phyloP scores from a whole-genome alignment of 768 basidiomycete genomes.

The Royoungia palumana region DNA sequence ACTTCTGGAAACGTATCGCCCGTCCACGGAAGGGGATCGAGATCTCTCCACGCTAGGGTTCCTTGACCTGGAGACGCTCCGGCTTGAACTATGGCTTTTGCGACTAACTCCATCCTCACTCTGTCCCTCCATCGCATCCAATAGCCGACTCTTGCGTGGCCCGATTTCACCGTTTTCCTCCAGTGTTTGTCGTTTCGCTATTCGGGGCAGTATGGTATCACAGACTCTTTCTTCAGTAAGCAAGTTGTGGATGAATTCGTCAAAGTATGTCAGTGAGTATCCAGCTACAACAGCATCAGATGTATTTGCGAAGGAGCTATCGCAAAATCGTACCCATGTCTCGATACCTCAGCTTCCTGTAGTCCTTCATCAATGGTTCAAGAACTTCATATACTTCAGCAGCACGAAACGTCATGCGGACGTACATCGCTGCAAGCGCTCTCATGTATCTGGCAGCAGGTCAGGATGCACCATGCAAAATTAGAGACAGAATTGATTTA shows the following conservation, averaged over 20 bases:
- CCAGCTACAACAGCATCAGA: constrained; percentile 54
- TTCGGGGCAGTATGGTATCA: constrained; percentile 91
- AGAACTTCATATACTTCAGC: constrained; percentile 90
- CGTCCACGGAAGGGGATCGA: constrained; percentile 42
- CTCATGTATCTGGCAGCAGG: constrained; percentile 71
- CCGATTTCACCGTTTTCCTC: constrained; percentile 92
- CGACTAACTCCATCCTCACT: constrained; percentile 48
- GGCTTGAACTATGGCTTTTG: constrained; percentile 36
- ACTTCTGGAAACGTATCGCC: constrained; percentile 64
- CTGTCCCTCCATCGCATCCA: constrained; percentile 82
- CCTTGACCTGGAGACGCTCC: constrained; percentile 23
- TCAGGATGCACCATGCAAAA: not conserved
- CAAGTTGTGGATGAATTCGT: constrained; percentile 85
- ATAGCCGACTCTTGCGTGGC: constrained; percentile 79
- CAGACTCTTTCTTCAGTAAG: constrained; percentile 90
- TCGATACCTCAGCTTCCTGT: constrained; percentile 78
- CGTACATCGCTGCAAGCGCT: constrained; percentile 89
- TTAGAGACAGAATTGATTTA: constrained; percentile 37
- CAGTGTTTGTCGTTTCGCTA: constrained; percentile 78
- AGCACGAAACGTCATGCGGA: constrained; percentile 90
- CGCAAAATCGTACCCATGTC: constrained; percentile 62
- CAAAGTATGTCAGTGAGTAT: constrained; percentile 82
- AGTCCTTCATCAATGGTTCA: constrained; percentile 94
- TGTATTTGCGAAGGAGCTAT: not conserved
- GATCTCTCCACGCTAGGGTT: constrained; percentile 23